Evolutionary conservation across 2,329 filamentous ascomycete genomes (phyloP).

Genomic region (Paecilomyces niveus): DNA sequence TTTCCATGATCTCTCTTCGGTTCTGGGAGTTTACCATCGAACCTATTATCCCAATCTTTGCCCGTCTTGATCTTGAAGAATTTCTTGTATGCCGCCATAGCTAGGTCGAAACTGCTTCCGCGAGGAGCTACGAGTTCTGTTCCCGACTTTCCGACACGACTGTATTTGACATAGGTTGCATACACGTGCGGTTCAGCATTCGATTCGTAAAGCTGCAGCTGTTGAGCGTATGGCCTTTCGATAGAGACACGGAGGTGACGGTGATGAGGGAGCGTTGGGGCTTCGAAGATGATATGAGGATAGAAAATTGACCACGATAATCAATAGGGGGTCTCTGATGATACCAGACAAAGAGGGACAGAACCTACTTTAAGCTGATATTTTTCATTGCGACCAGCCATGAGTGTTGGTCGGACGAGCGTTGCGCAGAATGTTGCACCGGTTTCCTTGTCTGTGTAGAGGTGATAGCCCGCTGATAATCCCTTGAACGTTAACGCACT

Average conservation of each 20-base stretch:
- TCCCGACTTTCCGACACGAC: constrained; percentile 20
- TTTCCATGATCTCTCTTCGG: constrained; percentile 17
- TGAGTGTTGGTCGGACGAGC: constrained; percentile 48
- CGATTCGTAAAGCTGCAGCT: constrained; percentile 59
- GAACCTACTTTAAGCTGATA: constrained; percentile 53
- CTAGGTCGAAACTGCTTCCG: constrained; percentile 26
- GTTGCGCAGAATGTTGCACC: constrained; percentile 59
- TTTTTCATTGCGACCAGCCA: constrained; percentile 48
- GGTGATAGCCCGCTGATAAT: constrained; percentile 50
- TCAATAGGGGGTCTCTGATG: neutral
- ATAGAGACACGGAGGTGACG: constrained; percentile 10
- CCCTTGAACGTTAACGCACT: neutral
- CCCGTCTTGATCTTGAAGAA: constrained; percentile 56
- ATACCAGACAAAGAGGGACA: constrained; percentile 1
- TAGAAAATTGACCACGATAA: constrained; percentile 3
- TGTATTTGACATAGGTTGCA: constrained; percentile 49
- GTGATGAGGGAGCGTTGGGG: constrained; percentile 2
- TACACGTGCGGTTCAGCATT: constrained; percentile 54
- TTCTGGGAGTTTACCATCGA: constrained; percentile 8
- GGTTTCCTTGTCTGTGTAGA: constrained; percentile 54
- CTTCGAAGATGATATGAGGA: constrained; percentile 7
- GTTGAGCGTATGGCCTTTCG: constrained; percentile 14
- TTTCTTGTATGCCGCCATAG: constrained; percentile 46
- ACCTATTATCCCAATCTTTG: constrained; percentile 50
- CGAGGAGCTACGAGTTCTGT: constrained; percentile 26